A percentile compares a stretch with the other conserved stretches of the same genome.
Evolutionary conservation across 371 early-diverging fungal genomes (phyloP).

Genomic region (Nematocida displodere): DNA sequence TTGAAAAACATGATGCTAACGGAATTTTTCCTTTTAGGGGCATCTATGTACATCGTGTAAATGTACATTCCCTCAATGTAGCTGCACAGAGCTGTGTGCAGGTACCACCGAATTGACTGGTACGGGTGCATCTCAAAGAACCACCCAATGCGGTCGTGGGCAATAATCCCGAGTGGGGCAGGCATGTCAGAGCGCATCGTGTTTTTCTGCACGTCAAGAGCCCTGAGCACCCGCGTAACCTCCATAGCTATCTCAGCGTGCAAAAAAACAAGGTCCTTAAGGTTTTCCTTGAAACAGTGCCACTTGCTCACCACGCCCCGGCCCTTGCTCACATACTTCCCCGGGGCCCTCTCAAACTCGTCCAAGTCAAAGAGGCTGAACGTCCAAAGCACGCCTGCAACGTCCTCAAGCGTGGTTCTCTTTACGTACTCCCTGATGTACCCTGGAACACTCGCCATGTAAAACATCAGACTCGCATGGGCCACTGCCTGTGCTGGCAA

Average conservation of each 20-base stretch:
- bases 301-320: background rate
- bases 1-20: background rate
- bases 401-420: background rate
- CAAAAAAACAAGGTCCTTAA: background rate
- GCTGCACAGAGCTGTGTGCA: background rate
- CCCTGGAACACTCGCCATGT: slow-evolving; percentile 2
- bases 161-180: background rate
- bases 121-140: background rate
- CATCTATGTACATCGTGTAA: background rate
- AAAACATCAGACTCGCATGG: background rate
- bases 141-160: background rate
- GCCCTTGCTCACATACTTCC: background rate
- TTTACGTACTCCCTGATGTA: background rate
- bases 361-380: background rate
- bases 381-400: slow-evolving; percentile 22
- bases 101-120: background rate
- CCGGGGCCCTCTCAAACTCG: background rate
- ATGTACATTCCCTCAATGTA: background rate
- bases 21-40: background rate
- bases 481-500: background rate
- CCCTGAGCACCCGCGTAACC: background rate
- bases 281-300: slow-evolving; percentile 25
- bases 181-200: background rate
- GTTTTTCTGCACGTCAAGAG: background rate
- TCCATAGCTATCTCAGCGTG: background rate